These are phyloP conservation scores for Orbilia quercus DNA, from an alignment of 2,329 filamentous ascomycete species.

Conservation along the genomic window DNA sequence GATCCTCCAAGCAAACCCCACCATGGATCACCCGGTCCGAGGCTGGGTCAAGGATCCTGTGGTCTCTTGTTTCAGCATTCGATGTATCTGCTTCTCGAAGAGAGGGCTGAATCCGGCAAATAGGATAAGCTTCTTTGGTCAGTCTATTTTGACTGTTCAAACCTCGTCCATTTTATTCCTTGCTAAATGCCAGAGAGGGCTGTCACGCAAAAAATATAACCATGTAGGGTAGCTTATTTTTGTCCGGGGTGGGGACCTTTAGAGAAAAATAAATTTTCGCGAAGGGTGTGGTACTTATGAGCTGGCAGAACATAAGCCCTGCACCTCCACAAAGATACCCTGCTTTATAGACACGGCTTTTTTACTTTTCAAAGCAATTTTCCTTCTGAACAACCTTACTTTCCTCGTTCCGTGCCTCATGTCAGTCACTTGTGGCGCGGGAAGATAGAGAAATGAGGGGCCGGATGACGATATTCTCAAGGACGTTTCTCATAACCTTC, in stretches of 20 bases:
- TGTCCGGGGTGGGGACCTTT: conserved; percentile 43
- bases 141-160: conserved; percentile 7
- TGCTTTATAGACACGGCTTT: conserved; percentile 41
- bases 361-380: conserved; percentile 19
- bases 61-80: conserved; percentile 52
- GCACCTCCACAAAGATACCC: conserved; percentile 54
- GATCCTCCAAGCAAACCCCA: conserved; percentile 45
- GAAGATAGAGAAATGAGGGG: conserved; percentile 52
- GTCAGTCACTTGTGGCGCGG: conserved; percentile 55
- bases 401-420: conserved; percentile 57
- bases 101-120: conserved; percentile 55
- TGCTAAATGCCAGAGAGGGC: conserved; percentile 28
- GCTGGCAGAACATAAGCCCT: conserved; percentile 56
- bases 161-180: no score
- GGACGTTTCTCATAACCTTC: conserved; percentile 31
- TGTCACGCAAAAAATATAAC: conserved; percentile 52
- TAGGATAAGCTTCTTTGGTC: conserved; percentile 55
- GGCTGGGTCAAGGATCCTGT: conserved; percentile 56
- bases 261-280: conserved; percentile 45
- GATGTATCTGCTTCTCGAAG: conserved; percentile 53
- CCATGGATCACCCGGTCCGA: conserved; percentile 56
- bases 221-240: conserved; percentile 50
- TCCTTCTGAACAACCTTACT: conserved; percentile 46
- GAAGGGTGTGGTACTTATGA: conserved; percentile 57
- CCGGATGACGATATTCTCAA: conserved; percentile 54